phyloP scores from a whole-genome alignment of 1,284 basidiomycete species.

The Caloboletus firmus region DNA sequence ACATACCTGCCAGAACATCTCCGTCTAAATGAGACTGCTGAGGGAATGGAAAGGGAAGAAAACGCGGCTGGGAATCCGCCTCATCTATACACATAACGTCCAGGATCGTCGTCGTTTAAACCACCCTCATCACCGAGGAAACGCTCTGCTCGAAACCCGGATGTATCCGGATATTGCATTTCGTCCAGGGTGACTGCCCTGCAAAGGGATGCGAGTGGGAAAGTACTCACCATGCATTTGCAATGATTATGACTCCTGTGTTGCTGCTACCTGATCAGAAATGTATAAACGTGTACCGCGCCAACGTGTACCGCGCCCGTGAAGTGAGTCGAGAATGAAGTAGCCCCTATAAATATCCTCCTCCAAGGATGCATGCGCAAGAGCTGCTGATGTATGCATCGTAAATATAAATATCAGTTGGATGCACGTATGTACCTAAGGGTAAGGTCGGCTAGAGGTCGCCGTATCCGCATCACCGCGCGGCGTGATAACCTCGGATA shows the following conservation, averaged over 20 bases:
- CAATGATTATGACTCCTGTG: background rate
- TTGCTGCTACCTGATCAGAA: background rate
- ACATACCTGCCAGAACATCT: background rate
- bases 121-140: conserved; percentile 1
- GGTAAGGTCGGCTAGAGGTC: no score
- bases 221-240: background rate
- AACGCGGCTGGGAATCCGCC: background rate
- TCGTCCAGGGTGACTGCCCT: conserved; percentile 5
- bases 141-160: background rate
- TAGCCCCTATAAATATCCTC: background rate
- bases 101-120: background rate
- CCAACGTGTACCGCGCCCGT: background rate
- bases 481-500: no score
- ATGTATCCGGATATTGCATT: background rate
- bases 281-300: background rate
- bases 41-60: background rate
- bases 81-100: background rate
- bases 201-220: background rate
- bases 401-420: background rate
- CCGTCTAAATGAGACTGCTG: background rate
- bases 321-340: background rate
- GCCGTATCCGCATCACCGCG: no score
- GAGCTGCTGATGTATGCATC: background rate
- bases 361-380: background rate
- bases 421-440: background rate